Base-by-base conservation (phyloP, 116 monocot genomes). In the Iris pallida region DNA sequence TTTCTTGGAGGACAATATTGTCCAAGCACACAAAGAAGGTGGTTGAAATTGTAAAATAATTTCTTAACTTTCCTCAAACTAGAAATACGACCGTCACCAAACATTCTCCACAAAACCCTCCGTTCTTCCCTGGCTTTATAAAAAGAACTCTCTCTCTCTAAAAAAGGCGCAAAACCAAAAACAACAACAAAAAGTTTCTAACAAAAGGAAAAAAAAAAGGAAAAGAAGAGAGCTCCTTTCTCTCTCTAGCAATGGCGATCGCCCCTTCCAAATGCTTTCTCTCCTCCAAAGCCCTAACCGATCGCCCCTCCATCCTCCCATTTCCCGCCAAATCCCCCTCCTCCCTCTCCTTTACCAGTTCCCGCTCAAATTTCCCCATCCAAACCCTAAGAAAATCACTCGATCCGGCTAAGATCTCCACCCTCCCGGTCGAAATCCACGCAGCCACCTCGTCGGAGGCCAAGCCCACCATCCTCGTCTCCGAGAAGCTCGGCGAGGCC, bases 401-500 rank as follows among this genome's bases (percentile, higher is more conserved):
- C 15, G 14, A 30, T 18, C 10, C 56, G 64, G 5, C 65, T 12
- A 42, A 4, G 20, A 61, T 56, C 57, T 7, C 15, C 16, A 47
- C 75, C 17, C 47, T 3, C 17, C 48, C 43, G 41, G 4, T 16
- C 49, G 47, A 60, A 20, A 13, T 55, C 56, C 18, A 2, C 59
- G 59, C 44, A 14, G 72, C 53, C n/a, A 18, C 61, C 11, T 67
- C 56, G 30, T 54, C 45, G 59, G 30, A 19, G 18, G 40, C 71
- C 6, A 84, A 79, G 65, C 88, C 88, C 43, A 81, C 88, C 46
- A 71, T 88, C 6, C 81, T 88, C 66, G 88, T 88, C 47, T 70
- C 84, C 1, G 88, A 88, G 81, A 88, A 88, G 79, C 81, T 88
- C 17, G 78, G 84, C 17, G 84, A 81, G 30, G 85, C 80, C 15